Conservation (phyloP, 1,284 basidiomycete species). For the Pisolithus thermaeus region DNA sequence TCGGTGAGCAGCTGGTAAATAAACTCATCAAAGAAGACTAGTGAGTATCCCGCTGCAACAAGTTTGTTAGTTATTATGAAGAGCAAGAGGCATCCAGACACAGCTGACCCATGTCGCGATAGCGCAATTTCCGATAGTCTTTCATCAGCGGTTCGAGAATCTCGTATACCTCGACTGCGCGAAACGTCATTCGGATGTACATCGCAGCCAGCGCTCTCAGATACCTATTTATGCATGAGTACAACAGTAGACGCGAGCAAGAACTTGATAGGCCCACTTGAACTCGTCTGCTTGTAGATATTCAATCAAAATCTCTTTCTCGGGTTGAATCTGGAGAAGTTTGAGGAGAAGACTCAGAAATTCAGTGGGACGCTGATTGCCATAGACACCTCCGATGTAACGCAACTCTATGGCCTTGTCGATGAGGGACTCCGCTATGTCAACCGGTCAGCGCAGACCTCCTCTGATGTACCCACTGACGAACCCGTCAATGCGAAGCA, state of each 20-base stretch:
- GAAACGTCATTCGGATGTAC: constrained; percentile 94
- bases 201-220: constrained; percentile 89
- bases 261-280: constrained; percentile 63
- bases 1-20: constrained; percentile 80
- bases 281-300: constrained; percentile 95
- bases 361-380: constrained; percentile 87
- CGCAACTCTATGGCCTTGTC: constrained; percentile 85
- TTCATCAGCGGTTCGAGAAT: constrained; percentile 90
- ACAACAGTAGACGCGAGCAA: not conserved
- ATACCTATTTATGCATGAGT: constrained; percentile 52
- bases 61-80: constrained; percentile 7
- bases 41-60: constrained; percentile 64
- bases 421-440: constrained; percentile 82
- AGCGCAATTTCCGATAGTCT: constrained; percentile 88
- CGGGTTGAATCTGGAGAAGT: constrained; percentile 94
- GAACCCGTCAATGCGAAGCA: constrained; percentile 88
- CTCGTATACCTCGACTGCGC: constrained; percentile 86
- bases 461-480: constrained; percentile 6
- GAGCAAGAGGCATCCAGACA: not conserved
- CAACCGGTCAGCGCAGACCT: constrained; percentile 3
- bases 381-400: constrained; percentile 89
- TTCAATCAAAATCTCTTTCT: constrained; percentile 93
- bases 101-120: constrained; percentile 69
- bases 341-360: constrained; percentile 92
- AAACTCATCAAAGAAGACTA: constrained; percentile 93